Percentiles rank a stretch among this genome's conserved stretches.
phyloP scores from a whole-genome alignment of 192 early-diverging fungal genomes.

The Phycomyces blakesleeanus region DNA sequence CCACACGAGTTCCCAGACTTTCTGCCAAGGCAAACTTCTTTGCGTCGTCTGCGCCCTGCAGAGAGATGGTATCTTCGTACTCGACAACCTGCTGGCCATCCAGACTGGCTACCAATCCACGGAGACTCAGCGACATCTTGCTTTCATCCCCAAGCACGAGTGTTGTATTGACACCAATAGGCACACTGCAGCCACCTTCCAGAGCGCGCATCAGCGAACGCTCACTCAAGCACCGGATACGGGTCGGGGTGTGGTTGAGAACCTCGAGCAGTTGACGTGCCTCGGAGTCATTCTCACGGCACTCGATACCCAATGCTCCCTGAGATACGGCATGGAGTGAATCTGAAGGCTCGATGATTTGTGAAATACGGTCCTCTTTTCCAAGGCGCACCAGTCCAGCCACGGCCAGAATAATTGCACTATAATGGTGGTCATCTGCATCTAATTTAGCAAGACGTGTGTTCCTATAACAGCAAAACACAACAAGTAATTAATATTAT shows the following conservation, averaged over 20 bases:
- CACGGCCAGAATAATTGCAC: slow-evolving; percentile 79
- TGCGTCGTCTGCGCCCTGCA: slow-evolving; percentile 29
- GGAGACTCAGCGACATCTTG: slow-evolving; percentile 44
- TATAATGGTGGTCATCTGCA: slow-evolving; percentile 60
- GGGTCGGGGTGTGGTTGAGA: slow-evolving; percentile 63
- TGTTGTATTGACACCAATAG: slow-evolving; percentile 77
- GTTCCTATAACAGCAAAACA: slow-evolving; percentile 65
- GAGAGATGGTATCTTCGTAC: slow-evolving; percentile 33
- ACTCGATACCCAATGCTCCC: slow-evolving; percentile 87
- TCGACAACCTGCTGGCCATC: slow-evolving; percentile 69
- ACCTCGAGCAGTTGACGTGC: slow-evolving; percentile 48
- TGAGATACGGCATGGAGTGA: slow-evolving; percentile 91
- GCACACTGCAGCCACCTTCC: slow-evolving; percentile 95
- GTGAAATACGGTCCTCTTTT: slow-evolving; percentile 64
- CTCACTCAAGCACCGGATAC: slow-evolving; percentile 73
- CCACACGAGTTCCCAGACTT: slow-evolving; percentile 39
- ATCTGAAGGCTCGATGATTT: slow-evolving; percentile 52
- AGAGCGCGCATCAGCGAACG: slow-evolving; percentile 82
- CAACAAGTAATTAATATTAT: no score
- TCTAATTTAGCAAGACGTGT: slow-evolving; percentile 89
- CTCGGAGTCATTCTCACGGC: slow-evolving; percentile 58
- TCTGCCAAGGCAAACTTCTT: slow-evolving; percentile 32
- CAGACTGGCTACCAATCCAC: slow-evolving; percentile 67
- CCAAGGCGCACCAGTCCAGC: slow-evolving; percentile 80
- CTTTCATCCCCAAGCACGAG: no score